phyloP scores from a whole-genome alignment of 2,329 filamentous ascomycete species.

The Westerdykella aurantiaca region DNA sequence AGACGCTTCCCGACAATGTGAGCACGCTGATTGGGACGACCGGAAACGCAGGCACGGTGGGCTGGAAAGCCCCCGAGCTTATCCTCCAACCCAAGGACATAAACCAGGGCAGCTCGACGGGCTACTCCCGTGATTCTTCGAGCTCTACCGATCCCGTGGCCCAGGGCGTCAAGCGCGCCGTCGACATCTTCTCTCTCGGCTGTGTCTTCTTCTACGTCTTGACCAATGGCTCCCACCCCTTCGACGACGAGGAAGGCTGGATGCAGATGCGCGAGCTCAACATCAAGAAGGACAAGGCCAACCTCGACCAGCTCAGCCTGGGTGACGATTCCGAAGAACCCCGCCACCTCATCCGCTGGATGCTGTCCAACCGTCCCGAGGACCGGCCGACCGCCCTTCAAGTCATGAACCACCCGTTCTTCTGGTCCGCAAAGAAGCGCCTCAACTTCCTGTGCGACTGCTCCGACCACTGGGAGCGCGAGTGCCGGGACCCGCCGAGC shows the following conservation, averaged over 20 bases:
- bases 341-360: conserved; percentile 75
- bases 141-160: conserved; percentile 40
- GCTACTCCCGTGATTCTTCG: conserved; percentile 39
- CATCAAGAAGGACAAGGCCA: conserved; percentile 83
- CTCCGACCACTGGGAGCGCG: conserved; percentile 93
- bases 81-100: conserved; percentile 55
- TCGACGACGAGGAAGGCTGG: conserved; percentile 88
- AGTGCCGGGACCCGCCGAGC: conserved; percentile 77
- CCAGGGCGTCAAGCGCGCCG: conserved; percentile 85
- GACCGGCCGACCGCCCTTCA: conserved; percentile 66
- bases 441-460: conserved; percentile 92
- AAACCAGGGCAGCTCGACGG: conserved; percentile 38
- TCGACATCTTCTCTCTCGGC: conserved; percentile 95
- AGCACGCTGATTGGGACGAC: conserved; percentile 94
- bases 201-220: conserved; percentile 99
- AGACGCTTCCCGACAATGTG: conserved; percentile 90
- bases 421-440: conserved; percentile 86
- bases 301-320: conserved; percentile 65
- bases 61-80: conserved; percentile 93
- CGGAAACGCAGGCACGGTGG: conserved; percentile 86
- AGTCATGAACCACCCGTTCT: conserved; percentile 91
- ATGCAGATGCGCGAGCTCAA: conserved; percentile 83
- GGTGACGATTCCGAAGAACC: conserved; percentile 84
- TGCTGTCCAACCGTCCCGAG: conserved; percentile 64
- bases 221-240: conserved; percentile 85